Evolutionary conservation across 257 asterid species (phyloP).

Genomic region (Solanum appendiculatum): DNA sequence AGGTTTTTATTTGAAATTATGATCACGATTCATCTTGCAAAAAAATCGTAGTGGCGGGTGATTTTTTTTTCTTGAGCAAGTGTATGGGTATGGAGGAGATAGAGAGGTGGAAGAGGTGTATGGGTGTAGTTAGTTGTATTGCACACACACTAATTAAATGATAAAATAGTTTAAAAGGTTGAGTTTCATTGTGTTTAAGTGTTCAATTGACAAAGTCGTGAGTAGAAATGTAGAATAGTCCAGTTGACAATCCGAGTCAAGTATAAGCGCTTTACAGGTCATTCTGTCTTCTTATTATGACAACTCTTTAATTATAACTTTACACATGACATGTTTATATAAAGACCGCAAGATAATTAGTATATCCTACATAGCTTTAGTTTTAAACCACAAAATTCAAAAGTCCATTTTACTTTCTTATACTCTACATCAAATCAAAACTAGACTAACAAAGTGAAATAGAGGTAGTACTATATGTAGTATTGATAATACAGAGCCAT

Average conservation of each 20-base stretch:
- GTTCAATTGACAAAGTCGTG: no score
- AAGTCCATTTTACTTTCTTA: neutral
- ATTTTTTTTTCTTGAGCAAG: no score
- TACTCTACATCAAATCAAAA: neutral
- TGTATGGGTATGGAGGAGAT: neutral
- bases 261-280: neutral
- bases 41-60: neutral
- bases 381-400: neutral
- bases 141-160: neutral
- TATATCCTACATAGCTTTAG: neutral
- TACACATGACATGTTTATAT: neutral
- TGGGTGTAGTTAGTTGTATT: neutral
- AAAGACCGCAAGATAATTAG: neutral
- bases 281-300: neutral
- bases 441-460: neutral
- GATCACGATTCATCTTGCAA: neutral
- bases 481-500: neutral
- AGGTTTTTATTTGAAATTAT: neutral
- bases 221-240: neutral
- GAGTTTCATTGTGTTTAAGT: no score
- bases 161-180: no score
- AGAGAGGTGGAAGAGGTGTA: neutral
- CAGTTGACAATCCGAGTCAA: no score
- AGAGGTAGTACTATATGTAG: neutral
- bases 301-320: neutral